Base-by-base conservation (phyloP, 2,329 filamentous ascomycete genomes). In the Fusarium nygamai region DNA sequence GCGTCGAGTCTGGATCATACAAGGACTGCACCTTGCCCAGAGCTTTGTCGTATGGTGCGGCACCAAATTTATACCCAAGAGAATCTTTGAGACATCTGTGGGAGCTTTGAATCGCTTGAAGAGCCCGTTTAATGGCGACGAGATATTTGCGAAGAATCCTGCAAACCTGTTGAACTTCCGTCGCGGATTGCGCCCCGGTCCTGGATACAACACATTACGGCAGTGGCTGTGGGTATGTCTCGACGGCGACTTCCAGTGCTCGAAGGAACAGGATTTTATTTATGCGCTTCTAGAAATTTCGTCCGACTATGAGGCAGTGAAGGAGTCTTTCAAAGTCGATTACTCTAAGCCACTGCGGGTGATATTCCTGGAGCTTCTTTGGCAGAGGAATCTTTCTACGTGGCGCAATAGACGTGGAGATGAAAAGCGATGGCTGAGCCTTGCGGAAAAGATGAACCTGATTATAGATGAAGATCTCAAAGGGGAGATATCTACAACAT, bases 381-480 rank as follows among this genome's bases (percentile, higher is more conserved):
- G 27, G 6, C 3, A 19, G 27, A 16, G 6, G 5, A 10, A 8
- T 20, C 6, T 22, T 22, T 24, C 20, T 4, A 20, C 20, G 5
- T 61, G 46, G 57, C 17, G 14, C 24, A 8, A 9, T 16, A 11
- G 4, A 7, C 14, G 22, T 44, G 17, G 17, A 19, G 7, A 27
- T 4, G 10, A 13, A 11, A 13, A 9, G 4, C 12, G 8, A 0
- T 41, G 20, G 17, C 36, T 29, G 5, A 2, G 4, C 5, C 12
- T 41, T 19, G 58, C 44, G 2, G 11, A 39, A 14, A 61, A 7
- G 29, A 51, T 51, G 46, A 31, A 39, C 0, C 14, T 51, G 5
- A 3, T 19, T 2, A 43, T n/a, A 8, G 46, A 61, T 20, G 34
- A 61, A 11, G 38, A 29, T n/a, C 16, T 51, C 11, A 31, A 16